Evolutionary conservation across 768 basidiomycete genomes (phyloP).

Genomic region (Rickenella mellea): DNA sequence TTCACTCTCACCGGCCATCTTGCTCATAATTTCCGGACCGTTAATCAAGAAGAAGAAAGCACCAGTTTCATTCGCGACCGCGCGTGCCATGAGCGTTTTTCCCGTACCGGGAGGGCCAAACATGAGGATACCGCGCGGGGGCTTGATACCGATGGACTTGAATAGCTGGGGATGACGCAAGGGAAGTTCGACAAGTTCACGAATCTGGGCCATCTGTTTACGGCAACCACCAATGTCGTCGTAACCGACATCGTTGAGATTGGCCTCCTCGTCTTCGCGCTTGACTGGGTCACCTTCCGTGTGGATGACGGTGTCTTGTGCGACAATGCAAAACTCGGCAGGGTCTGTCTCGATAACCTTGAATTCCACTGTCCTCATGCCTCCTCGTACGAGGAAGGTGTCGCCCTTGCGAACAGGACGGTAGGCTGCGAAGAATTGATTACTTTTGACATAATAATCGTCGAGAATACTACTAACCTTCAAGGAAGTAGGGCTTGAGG

Average conservation of each 20-base stretch:
- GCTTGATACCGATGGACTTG: constrained; percentile 99
- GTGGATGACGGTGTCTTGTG: constrained; percentile 97
- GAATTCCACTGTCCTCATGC: constrained; percentile 98
- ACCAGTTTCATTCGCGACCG: constrained; percentile 98
- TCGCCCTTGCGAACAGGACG: constrained; percentile 95
- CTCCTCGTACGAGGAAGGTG: constrained; percentile 97
- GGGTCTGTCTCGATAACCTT: constrained; percentile 99
- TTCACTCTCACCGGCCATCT: constrained; percentile 99
- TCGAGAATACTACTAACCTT: constrained; percentile 40
- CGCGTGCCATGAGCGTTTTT: constrained; percentile 99
- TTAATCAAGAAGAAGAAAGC: constrained; percentile 99
- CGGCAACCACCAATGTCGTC: constrained; percentile 99
- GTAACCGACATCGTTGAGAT: constrained; percentile 94
- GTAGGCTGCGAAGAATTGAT: constrained; percentile 46
- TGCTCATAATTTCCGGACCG: constrained; percentile 99
- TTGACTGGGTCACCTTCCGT: constrained; percentile 99
- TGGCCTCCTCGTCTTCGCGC: constrained; percentile 96
- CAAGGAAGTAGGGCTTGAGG: constrained; percentile 97
- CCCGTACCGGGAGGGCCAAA: constrained; percentile 98
- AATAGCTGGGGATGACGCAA: constrained; percentile 98
- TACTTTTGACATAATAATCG: constrained; percentile 3
- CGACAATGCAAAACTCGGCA: constrained; percentile 96
- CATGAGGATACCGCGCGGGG: constrained; percentile 97
- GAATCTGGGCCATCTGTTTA: constrained; percentile 99
- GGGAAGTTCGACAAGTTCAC: constrained; percentile 96